These are phyloP conservation scores for Metschnikowia henanensis DNA, from an alignment of 805 yeast genomes.

Conservation along the genomic window DNA sequence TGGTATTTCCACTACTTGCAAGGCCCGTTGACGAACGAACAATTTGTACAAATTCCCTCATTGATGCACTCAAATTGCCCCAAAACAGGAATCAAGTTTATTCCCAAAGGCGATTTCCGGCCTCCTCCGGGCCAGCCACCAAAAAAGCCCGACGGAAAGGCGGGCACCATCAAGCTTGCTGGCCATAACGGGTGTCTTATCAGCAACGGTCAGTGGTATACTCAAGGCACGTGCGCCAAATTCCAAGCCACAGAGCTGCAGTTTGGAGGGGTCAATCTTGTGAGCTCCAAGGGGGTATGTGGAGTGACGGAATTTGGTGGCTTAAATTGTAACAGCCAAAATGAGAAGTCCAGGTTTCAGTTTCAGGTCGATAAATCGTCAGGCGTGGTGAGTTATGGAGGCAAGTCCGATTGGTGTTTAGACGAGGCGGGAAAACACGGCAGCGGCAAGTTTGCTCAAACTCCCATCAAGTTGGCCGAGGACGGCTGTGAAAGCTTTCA, in stretches of 20 bases:
- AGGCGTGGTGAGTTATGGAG: constrained; percentile 58
- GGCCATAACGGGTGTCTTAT: constrained; percentile 75
- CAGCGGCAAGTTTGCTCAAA: constrained; percentile 41
- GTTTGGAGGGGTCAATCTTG: constrained; percentile 72
- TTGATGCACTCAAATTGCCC: constrained; percentile 65
- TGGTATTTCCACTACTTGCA: constrained; percentile 28
- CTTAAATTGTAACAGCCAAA: constrained; percentile 16
- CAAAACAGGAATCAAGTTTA: constrained; percentile 61
- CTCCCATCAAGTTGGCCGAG: constrained; percentile 47
- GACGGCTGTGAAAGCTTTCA: constrained; percentile 16
- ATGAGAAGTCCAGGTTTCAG: constrained; percentile 41
- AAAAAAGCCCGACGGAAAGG: constrained; percentile 12
- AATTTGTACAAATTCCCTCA: constrained; percentile 58
- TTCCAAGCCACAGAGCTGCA: constrained; percentile 55
- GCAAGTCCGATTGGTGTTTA: constrained; percentile 64
- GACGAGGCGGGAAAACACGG: constrained; percentile 26
- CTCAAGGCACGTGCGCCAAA: constrained; percentile 82
- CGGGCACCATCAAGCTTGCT: constrained; percentile 44
- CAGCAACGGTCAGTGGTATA: constrained; percentile 83
- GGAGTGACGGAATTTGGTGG: constrained; percentile 29
- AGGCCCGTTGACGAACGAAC: constrained; percentile 24
- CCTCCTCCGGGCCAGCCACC: constrained; percentile 20
- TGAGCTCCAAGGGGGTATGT: constrained; percentile 75
- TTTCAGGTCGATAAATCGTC: constrained; percentile 53
- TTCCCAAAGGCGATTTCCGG: constrained; percentile 56